Evolutionary conservation across 306 rosid genomes (phyloP).

Genomic region (Alnus rubra): DNA sequence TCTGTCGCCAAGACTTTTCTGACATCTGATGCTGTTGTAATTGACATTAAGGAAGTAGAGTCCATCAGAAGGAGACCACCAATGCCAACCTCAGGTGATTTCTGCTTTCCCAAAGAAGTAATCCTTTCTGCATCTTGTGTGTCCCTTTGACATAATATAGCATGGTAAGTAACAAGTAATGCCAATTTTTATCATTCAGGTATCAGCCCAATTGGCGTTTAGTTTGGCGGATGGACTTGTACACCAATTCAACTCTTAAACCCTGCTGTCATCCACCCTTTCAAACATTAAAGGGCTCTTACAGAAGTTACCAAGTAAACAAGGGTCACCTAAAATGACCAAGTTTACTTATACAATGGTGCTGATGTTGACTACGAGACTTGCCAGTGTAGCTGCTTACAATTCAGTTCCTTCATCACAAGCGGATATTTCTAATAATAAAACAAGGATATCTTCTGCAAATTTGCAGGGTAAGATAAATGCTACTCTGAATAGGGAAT

Average conservation of each 20-base stretch:
- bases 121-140: conserved; percentile 1
- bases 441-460: neutral
- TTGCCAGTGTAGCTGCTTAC: conserved; percentile 8
- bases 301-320: conserved; percentile 10
- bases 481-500: neutral
- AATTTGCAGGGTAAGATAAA: neutral
- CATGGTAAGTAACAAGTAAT: conserved; percentile 13
- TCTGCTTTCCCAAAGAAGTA: neutral
- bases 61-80: conserved; percentile 44
- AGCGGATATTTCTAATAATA: neutral
- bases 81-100: conserved; percentile 46
- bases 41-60: conserved; percentile 50
- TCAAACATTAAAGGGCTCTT: conserved; percentile 11
- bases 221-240: conserved; percentile 19
- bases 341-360: conserved; percentile 3
- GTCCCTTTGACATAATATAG: neutral
- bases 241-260: conserved; percentile 10
- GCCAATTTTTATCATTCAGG: conserved; percentile 39
- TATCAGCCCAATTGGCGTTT: conserved; percentile 46
- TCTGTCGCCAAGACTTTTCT: conserved; percentile 82
- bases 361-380: conserved; percentile 5
- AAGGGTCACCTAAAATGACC: neutral
- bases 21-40: conserved; percentile 81
- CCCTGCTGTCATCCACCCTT: neutral
- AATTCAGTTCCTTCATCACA: conserved; percentile 8